phyloP scores from a whole-genome alignment of 108 stramenopile species.

The Ochromonas danica region DNA sequence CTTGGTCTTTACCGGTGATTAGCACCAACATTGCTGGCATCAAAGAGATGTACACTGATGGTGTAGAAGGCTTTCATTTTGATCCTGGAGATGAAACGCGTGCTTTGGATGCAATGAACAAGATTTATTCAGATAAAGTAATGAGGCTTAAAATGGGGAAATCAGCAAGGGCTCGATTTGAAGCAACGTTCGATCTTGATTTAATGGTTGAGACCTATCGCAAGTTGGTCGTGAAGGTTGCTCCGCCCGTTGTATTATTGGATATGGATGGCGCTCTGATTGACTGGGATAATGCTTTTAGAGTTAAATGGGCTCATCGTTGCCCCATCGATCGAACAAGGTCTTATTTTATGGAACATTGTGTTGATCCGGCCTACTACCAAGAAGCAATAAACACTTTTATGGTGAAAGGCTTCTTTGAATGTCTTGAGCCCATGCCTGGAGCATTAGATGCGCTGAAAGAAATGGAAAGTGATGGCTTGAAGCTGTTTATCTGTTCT shows the following conservation, averaged over 20 bases:
- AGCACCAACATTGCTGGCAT: conserved; percentile 25
- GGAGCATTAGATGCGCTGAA: conserved; percentile 8
- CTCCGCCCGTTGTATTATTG: neutral
- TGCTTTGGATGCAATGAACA: neutral
- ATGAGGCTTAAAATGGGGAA: neutral
- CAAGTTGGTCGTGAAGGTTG: neutral
- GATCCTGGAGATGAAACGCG: neutral
- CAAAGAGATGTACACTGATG: conserved; percentile 11
- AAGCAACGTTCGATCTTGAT: neutral
- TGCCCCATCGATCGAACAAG: neutral
- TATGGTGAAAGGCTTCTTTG: neutral
- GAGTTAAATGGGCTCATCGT: neutral
- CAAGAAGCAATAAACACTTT: neutral
- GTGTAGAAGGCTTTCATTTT: conserved; percentile 9
- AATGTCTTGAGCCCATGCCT: neutral
- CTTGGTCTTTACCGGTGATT: neutral
- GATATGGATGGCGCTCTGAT: conserved; percentile 13
- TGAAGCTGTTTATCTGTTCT: conserved; percentile 2
- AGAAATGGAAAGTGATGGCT: conserved; percentile 1
- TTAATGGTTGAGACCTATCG: neutral
- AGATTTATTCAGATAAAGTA: neutral
- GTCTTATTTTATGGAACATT: conserved; percentile 26
- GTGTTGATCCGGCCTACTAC: neutral
- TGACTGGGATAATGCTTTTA: conserved; percentile 2
- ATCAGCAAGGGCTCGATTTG: neutral